Base-by-base conservation (phyloP, 352 stramenopile genomes). In the Phytopythium vexans region DNA sequence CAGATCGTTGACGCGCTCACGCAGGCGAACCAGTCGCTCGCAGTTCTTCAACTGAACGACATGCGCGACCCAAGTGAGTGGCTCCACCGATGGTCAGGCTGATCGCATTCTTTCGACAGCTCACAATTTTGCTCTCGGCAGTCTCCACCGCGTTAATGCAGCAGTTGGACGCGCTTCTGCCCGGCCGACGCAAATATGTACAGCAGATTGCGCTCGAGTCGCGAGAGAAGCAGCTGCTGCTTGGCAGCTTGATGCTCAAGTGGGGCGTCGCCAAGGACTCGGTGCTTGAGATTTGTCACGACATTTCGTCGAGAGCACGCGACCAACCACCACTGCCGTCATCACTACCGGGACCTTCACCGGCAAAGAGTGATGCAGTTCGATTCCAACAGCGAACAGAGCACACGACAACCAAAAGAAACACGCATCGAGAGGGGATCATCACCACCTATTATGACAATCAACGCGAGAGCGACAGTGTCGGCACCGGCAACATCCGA, bases 261-360 rank as follows among this genome's bases (percentile, higher is more conserved):
- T 88, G 77, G 77, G 57, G 62, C 3, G 62, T 82, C 34, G 63
- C 70, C 16, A 69, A 75, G 39, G 67, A 80, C 14, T 49, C 70
- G n/a, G 61, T 88, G 4, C 57, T 87, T 27, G 68, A 80, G 41
- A 72, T 82, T n/a, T 86, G 76, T 15, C 65, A 75, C 15, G 40
- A 63, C 12, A 55, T 47, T 36, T 49, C 53, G 10, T 44, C 21
- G 9, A 6, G 33, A 41, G 38, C 54, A 35, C 35, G 47, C 52
- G 42, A 15, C 9, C 32, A 41, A n/a, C 34, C 44, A 3, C 36
- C 8, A 38, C 14, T 44, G 2, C 46, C 40, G 3, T 38, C 21
- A 21, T 38, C 46, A 36, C 35, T 27, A 35, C 32, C 46, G 8
- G 10, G 27, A 12, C 8, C 12, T 6, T 53, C 34, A 4, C 32